Evolutionary conservation across 2,329 filamentous ascomycete species (phyloP).

Genomic region (Eutypella sp.): DNA sequence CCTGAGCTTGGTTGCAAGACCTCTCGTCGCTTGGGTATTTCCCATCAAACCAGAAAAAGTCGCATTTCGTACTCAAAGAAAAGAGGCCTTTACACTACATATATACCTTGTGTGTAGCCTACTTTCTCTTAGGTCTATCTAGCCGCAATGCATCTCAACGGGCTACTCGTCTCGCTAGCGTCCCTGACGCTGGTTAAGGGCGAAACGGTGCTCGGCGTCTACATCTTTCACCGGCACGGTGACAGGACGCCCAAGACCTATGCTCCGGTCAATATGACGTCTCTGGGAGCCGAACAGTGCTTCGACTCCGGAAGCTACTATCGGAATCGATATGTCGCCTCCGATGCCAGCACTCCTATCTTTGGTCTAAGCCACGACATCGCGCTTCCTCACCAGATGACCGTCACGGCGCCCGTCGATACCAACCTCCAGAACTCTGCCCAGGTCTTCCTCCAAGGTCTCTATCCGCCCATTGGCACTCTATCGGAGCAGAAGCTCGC

Average conservation of each 20-base stretch:
- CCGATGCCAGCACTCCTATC: conserved; percentile 56
- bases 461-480: conserved; percentile 72
- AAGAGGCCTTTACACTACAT: too few species aligned
- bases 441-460: conserved; percentile 72
- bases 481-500: conserved; percentile 57
- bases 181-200: conserved; percentile 32
- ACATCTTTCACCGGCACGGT: conserved; percentile 86
- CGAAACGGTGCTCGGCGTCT: conserved; percentile 74
- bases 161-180: conserved; percentile 35
- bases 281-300: conserved; percentile 73
- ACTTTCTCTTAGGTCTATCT: not conserved
- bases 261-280: conserved; percentile 67
- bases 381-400: conserved; percentile 66
- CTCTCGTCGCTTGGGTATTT: too few species aligned
- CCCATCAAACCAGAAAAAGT: too few species aligned
- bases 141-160: conserved; percentile 34
- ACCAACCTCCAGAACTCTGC: conserved; percentile 77
- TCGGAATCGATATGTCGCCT: conserved; percentile 67
- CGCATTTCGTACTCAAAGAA: too few species aligned
- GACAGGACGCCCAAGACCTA: conserved; percentile 78
- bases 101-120: too few species aligned
- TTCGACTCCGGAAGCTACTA: conserved; percentile 70
- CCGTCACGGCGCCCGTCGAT: conserved; percentile 67
- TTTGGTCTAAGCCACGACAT: conserved; percentile 59
- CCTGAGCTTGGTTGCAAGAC: too few species aligned